Base-by-base conservation (phyloP, 2,329 filamentous ascomycete genomes). In the Onygenales sp. region DNA sequence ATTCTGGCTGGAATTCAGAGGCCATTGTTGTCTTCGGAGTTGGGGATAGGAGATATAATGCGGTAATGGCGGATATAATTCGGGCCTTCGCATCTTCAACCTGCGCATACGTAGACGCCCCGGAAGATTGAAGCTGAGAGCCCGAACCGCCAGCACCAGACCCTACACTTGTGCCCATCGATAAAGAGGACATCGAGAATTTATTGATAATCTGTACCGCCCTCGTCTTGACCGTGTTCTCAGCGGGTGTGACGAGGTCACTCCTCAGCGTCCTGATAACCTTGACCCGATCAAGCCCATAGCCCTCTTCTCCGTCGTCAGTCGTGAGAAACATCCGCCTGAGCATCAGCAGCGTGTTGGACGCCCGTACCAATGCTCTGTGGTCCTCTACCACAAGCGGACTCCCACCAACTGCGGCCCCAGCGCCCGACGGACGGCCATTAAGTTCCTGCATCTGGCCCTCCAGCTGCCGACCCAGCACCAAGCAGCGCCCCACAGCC, bases 391-490 rank as follows among this genome's bases (percentile, higher is more conserved):
- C 42, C 1, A 55, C 42, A 2, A 64, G 55, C 60, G 60, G 33
- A 60, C 64, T 51, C 56, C 74, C 67, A 51, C 75, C 63, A 27
- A 51, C 68, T 31, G 62, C 64, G 14, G 64, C 62, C 33, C 63
- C 66, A 35, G 54, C 64, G 52, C 56, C 59, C 31, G 58, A 50
- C 5, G 60, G 63, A 13, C 72, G 68, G 2, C 75, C 72, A 2
- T 75, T 78, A 5, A 88, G 74, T 68, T 95, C 90, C 0, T 81
- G 75, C 64, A 94, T 80, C 67, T 95, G 87, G n/a, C 87, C 80
- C 66, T 97, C 89, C 9, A 98, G 78, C 72, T 95, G 89, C 44
- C 91, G 77, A 0, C 89, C 90, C 2, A 97, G 75, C 63, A 87
- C 85, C 43, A 97, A 75, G 64, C 87, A 91, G 50, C 92, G 78